Base-by-base conservation (phyloP, 192 early-diverging fungal genomes). In the Physocladia obscura region DNA sequence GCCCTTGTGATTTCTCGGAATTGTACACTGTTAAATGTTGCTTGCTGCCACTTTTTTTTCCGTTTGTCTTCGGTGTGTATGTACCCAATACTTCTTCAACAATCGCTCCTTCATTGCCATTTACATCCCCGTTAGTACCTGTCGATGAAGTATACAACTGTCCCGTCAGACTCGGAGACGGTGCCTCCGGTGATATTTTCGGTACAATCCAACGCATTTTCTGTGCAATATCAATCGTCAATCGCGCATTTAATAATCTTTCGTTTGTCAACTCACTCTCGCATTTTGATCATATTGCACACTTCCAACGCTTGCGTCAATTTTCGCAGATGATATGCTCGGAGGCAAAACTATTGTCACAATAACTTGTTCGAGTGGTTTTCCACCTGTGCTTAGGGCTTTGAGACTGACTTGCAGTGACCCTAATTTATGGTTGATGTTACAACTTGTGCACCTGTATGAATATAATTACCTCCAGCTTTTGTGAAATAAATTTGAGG, bases 281-380 rank as follows among this genome's bases (percentile, higher is more conserved):
- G 83, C 80, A 4, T 86, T 87, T 29, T 85, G 89, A 72, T 92
- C 90, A 74, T 85, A 92, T 67, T 86, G 82, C 55, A 87, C 86
- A 19, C 86, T 77, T 1, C 91, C 91, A 21, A 82, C 71, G 78
- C 76, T 84, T 3, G 88, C 84, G 62, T 86, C 84, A 32, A 89
- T 67, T 44, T 78, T 82, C 0, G 82, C 81, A 2, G 83, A 76
- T 6, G 81, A 75, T 60, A 89, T 84, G 32, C 74, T 73, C 44
- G 84, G 71, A 0, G 91, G 89, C 65, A 92, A 70, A 4, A 79
- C 80, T 38, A 76, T 22, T 3, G 67, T 69, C 8, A 79, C 26
- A 4, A 86, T 79, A 0, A 89, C 77, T 39, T 84, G 76, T 73
- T 93, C 92, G 5, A 93, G 68, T 5, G 84, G 49, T 55, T 91